Base-by-base conservation (phyloP, 2,329 filamentous ascomycete species). In the Paraphaeosphaeria minitans region DNA sequence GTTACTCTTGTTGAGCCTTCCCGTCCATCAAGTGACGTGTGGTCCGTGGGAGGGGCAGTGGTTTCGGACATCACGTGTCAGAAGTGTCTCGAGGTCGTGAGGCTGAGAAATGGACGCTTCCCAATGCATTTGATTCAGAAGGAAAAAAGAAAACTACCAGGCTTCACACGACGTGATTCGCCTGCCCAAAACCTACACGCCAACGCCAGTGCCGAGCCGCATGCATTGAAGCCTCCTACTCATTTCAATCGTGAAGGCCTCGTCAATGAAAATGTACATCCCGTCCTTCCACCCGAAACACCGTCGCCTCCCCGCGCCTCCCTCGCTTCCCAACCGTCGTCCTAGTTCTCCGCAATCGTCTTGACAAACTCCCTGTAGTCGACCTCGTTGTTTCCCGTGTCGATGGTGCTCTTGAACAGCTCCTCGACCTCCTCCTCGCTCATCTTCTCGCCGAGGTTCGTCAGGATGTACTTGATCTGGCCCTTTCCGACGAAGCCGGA, bases 361-460 rank as follows among this genome's bases (percentile, higher is more conserved):
- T 75, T 76, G 59, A 77, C 74, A 48, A 77, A 75, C 58, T 77
- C 74, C 66, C 90, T 93, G 80, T 99, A 99, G 83, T 98, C 97
- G 79, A 99, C 92, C 85, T 98, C 93, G 69, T 94, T 93, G 56
- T 90, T 94, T 80, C 90, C 95, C 61, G 93, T 96, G 77, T 99
- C 95, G 66, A 98, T 94, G 0, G 93, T 93, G 64, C 68, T 72
- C 88, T 98, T 99, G 78, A 99, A 88, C 75, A 99, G 85, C 85
- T 99, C 95, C 78, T 98, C 94, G 50, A 99, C 95, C 84, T 99
- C 95, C 65, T 98, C 95, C 72, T 99, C 94, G 62, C 90, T 92
- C 93, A 99, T 97, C 85, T 98, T 98, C 89, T 99, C 95, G 72
- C 95, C 95, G 71, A 99, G 82, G 78, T 98, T 98, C 57, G 95